phyloP scores from a whole-genome alignment of 345 rosid genomes.

The Gossypium bickii region DNA sequence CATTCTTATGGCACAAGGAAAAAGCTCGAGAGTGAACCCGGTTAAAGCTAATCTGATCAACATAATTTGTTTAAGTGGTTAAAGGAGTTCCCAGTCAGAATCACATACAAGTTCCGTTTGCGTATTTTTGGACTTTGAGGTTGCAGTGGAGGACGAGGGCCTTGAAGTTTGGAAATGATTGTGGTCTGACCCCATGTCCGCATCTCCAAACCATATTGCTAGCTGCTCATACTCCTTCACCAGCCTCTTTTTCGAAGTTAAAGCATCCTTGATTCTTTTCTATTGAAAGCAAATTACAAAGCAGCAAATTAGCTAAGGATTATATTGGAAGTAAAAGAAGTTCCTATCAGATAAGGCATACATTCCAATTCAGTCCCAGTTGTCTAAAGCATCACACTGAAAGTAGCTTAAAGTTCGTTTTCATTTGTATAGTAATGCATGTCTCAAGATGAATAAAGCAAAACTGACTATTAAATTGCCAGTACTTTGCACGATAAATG shows the following conservation, averaged over 20 bases:
- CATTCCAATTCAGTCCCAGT: neutral
- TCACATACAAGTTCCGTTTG: slow-evolving; percentile 12
- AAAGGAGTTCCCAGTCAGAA: slow-evolving; percentile 15
- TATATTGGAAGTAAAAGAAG: neutral
- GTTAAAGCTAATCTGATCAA: neutral
- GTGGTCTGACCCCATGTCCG: slow-evolving; percentile 33
- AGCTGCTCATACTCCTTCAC: slow-evolving; percentile 76
- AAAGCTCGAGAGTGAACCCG: neutral
- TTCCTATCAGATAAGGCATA: neutral
- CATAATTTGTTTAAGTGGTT: neutral
- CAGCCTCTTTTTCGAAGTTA: slow-evolving; percentile 47
- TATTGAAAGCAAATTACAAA: slow-evolving; percentile 25
- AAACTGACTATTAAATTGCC: neutral
- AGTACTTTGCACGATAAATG: neutral
- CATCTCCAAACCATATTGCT: slow-evolving; percentile 70
- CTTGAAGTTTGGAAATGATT: slow-evolving; percentile 16
- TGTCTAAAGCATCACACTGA: neutral
- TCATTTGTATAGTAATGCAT: neutral
- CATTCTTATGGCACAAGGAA: neutral
- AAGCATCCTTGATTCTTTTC: slow-evolving; percentile 66
- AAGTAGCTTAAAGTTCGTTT: neutral
- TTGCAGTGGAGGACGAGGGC: neutral
- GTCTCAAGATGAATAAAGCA: neutral
- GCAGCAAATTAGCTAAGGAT: slow-evolving; percentile 5
- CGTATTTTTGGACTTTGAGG: neutral